Conservation (phyloP, 441 rosid species). For the Arabidopsis lyrata region DNA sequence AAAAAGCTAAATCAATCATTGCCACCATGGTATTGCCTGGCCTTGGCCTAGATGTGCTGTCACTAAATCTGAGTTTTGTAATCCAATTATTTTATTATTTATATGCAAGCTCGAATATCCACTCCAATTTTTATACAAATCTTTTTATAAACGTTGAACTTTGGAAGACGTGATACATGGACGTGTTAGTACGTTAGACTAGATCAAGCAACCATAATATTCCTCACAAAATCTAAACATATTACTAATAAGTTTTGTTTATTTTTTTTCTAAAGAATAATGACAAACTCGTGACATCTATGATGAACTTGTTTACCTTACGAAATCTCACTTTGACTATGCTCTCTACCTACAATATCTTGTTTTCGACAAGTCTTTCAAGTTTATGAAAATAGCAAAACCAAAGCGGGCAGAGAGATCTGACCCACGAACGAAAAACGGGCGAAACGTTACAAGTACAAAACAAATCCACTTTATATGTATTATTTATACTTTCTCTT, state of each 20-base stretch:
- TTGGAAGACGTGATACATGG: conserved; percentile 41
- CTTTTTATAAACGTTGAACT: conserved; percentile 12
- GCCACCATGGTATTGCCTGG: conserved; percentile 39
- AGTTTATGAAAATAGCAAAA: background rate
- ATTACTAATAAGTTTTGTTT: background rate
- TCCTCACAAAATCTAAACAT: background rate
- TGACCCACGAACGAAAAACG: background rate
- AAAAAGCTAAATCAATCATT: conserved; percentile 40
- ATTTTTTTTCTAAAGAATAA: background rate
- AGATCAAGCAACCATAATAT: background rate
- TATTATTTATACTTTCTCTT: too few relatives aligned
- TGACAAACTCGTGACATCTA: background rate
- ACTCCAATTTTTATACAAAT: conserved; percentile 3
- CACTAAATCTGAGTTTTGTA: conserved; percentile 37
- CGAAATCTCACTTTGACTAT: conserved; percentile 12
- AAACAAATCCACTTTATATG: background rate
- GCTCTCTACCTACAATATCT: background rate
- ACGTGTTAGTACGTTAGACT: conserved; percentile 33
- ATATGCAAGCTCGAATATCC: conserved; percentile 29
- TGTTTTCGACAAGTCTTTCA: background rate
- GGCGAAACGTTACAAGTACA: background rate
- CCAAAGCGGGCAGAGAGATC: background rate
- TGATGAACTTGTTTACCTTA: conserved; percentile 3
- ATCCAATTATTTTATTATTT: conserved; percentile 12
- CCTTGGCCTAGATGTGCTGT: conserved; percentile 47